These are phyloP conservation scores for Gonapodya prolifera DNA, from an alignment of 192 early-diverging fungal genomes.

Conservation along the genomic window DNA sequence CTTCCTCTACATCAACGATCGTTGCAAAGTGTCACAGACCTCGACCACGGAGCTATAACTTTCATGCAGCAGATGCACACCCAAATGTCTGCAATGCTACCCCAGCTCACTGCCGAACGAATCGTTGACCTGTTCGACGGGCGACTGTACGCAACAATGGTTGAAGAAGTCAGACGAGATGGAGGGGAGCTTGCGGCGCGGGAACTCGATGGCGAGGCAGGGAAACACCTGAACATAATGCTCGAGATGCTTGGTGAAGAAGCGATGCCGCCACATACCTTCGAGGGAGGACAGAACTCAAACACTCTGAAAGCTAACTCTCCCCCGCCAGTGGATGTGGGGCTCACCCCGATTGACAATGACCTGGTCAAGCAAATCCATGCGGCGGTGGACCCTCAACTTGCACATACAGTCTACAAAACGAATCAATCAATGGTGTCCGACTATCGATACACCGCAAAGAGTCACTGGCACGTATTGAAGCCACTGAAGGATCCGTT, in stretches of 20 bases:
- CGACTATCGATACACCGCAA: background rate
- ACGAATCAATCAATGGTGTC: background rate
- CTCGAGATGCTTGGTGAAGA: background rate
- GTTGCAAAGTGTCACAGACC: background rate
- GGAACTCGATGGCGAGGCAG: slow-evolving; percentile 2
- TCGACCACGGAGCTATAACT: background rate
- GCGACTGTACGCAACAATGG: slow-evolving; percentile 5
- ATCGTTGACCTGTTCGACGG: slow-evolving; percentile 11
- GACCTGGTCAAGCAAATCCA: background rate
- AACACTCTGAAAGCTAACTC: slow-evolving; percentile 1
- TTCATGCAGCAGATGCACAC: background rate
- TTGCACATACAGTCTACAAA: slow-evolving; percentile 7
- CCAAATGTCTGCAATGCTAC: background rate
- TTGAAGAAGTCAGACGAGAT: slow-evolving; percentile 8
- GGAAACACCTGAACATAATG: slow-evolving; percentile 10
- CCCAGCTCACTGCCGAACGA: slow-evolving; percentile 1
- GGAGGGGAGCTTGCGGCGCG: background rate
- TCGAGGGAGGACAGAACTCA: background rate
- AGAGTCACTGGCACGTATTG: background rate
- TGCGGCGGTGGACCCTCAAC: slow-evolving; percentile 6
- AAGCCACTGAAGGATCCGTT: background rate
- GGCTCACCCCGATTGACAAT: background rate
- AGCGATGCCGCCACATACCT: background rate
- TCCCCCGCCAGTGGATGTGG: background rate
- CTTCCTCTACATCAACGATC: slow-evolving; percentile 7